Evolutionary conservation across 257 asterid species (phyloP).

Genomic region (Galeopsis tetrahit): DNA sequence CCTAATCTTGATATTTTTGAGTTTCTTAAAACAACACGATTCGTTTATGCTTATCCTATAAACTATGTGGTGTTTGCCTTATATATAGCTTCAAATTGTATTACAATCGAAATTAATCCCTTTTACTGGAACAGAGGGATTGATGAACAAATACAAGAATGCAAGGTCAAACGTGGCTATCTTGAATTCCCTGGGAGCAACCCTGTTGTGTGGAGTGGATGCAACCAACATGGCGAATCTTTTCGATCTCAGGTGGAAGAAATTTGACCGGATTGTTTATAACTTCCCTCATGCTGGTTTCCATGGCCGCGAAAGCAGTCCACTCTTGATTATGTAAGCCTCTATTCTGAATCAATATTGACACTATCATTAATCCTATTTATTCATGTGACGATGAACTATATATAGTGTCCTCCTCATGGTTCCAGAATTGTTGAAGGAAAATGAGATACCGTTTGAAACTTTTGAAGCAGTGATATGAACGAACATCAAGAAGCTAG

Average conservation of each 20-base stretch:
- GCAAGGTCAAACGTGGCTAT: neutral
- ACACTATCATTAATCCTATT: neutral
- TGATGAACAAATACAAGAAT: neutral
- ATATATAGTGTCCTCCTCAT: neutral
- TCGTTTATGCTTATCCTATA: neutral
- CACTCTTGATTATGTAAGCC: constrained; percentile 41
- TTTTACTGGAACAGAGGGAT: neutral
- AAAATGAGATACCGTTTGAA: neutral
- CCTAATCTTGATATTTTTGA: neutral
- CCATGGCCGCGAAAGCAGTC: constrained; percentile 45
- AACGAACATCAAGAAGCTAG: neutral
- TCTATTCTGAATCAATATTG: neutral
- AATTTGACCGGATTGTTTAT: constrained; percentile 59
- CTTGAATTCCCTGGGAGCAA: neutral
- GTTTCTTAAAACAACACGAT: no score
- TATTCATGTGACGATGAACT: neutral
- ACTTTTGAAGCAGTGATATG: neutral
- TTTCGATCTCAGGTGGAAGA: constrained; percentile 37
- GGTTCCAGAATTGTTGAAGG: neutral
- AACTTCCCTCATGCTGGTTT: constrained; percentile 87
- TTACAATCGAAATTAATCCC: no score
- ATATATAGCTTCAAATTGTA: no score
- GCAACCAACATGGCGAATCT: constrained; percentile 48
- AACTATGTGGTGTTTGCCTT: neutral
- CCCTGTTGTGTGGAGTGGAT: constrained; percentile 54